Conservation (phyloP, 225 moss, liverwort and hornwort genomes). For the Takakia lepidozioides region DNA sequence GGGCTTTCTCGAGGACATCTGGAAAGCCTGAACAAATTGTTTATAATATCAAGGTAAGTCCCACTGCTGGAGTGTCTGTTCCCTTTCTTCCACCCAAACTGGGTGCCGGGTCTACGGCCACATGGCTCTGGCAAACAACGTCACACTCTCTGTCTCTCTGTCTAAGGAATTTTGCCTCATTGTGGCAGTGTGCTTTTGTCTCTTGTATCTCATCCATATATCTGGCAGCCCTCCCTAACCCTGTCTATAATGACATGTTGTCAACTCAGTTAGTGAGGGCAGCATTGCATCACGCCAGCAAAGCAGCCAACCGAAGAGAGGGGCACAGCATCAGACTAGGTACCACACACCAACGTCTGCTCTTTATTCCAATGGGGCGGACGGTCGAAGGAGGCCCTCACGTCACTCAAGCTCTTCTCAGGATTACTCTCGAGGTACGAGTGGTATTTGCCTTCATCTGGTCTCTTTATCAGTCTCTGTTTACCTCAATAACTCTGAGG, state of each 20-base stretch:
- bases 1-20: no score
- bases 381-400: slow-evolving; percentile 38
- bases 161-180: slow-evolving; percentile 1
- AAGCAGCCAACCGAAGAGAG: slow-evolving; percentile 26
- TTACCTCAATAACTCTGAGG: no score
- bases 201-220: neutral
- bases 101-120: no score
- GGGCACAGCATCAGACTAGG: slow-evolving; percentile 60
- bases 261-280: slow-evolving; percentile 46
- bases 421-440: slow-evolving; percentile 62
- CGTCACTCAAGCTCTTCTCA: slow-evolving; percentile 35
- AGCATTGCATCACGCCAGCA: slow-evolving; percentile 27
- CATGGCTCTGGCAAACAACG: no score
- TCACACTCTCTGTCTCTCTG: no score
- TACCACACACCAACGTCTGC: slow-evolving; percentile 96
- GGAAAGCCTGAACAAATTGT: no score
- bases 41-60: no score
- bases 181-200: slow-evolving; percentile 3
- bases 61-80: no score
- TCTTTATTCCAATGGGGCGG: slow-evolving; percentile 71
- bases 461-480: no score
- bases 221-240: no score
- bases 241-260: no score
- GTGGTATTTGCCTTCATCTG: neutral
- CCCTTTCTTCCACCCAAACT: no score